Evolutionary conservation across 345 rosid species (phyloP).

Genomic region (Conringia planisiliqua): DNA sequence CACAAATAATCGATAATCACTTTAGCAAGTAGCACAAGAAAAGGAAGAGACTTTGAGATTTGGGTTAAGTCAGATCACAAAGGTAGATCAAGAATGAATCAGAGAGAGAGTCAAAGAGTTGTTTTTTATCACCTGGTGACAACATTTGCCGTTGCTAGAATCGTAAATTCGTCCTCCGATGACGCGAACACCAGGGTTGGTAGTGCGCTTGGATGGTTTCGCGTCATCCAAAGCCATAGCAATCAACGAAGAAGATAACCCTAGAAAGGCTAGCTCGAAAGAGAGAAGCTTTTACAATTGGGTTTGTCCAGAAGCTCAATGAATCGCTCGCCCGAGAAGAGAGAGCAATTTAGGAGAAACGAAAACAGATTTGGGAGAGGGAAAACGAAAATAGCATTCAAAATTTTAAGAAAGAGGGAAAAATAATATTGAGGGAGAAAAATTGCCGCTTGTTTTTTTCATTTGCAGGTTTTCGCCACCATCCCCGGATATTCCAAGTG

Average conservation of each 20-base stretch:
- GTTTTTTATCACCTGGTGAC: conserved; percentile 55
- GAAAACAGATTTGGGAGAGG: neutral
- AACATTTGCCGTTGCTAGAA: conserved; percentile 60
- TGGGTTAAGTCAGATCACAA: no score
- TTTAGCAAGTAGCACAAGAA: neutral
- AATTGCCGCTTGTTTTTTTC: neutral
- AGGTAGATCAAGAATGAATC: neutral
- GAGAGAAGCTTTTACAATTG: neutral
- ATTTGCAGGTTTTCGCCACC: neutral
- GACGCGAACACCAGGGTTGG: conserved; percentile 37
- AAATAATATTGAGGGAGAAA: neutral
- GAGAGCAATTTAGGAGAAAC: neutral
- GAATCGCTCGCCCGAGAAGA: neutral
- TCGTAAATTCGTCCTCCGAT: conserved; percentile 49
- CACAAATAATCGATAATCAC: neutral
- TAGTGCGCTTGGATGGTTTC: conserved; percentile 22
- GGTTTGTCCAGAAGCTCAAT: neutral
- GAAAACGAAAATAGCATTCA: neutral
- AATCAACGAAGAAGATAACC: neutral
- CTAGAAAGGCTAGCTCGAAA: neutral
- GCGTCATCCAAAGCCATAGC: neutral
- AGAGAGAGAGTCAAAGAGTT: neutral
- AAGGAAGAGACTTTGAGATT: neutral
- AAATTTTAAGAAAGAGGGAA: neutral
- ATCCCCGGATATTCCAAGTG: no score